Evolutionary conservation across 139 green algal genomes (phyloP).

Genomic region (Tetradesmus lagerheimii): DNA sequence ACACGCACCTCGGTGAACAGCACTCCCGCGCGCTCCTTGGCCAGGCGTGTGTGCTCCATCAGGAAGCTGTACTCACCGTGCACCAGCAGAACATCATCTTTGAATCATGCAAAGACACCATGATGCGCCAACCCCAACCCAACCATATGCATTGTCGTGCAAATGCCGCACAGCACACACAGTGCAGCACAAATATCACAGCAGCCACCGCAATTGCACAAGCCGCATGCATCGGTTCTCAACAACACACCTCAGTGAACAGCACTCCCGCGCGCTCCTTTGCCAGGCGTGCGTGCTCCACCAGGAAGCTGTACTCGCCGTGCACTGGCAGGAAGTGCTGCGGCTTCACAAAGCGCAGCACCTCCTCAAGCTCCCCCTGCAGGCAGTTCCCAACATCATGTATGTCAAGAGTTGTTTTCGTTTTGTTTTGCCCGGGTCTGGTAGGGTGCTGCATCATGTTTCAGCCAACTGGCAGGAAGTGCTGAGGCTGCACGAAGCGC

Average conservation of each 20-base stretch:
- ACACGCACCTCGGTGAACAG: constrained; percentile 57
- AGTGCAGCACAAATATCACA: background rate
- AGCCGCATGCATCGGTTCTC: background rate
- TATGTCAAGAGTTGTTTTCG: too few relatives aligned
- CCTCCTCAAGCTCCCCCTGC: constrained; percentile 88
- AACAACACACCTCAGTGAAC: constrained; percentile 59
- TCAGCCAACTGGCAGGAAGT: too few relatives aligned
- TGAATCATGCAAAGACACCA: background rate
- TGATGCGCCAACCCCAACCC: background rate
- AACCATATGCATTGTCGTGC: too few relatives aligned
- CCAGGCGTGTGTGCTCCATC: constrained; percentile 82
- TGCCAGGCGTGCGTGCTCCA: constrained; percentile 91
- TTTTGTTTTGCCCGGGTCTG: too few relatives aligned
- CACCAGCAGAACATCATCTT: background rate
- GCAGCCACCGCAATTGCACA: background rate
- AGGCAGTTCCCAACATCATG: too few relatives aligned
- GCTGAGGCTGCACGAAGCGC: constrained; percentile 91
- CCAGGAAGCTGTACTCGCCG: constrained; percentile 97
- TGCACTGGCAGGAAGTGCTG: constrained; percentile 99
- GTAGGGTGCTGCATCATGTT: too few relatives aligned
- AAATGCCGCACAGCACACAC: background rate
- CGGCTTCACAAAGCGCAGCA: constrained; percentile 91
- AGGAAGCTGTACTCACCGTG: constrained; percentile 96
- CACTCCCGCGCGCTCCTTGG: constrained; percentile 65
- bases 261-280: constrained; percentile 63